Base-by-base conservation (phyloP, 2,329 filamentous ascomycete species). In the Sclerotiophoma versabilis region DNA sequence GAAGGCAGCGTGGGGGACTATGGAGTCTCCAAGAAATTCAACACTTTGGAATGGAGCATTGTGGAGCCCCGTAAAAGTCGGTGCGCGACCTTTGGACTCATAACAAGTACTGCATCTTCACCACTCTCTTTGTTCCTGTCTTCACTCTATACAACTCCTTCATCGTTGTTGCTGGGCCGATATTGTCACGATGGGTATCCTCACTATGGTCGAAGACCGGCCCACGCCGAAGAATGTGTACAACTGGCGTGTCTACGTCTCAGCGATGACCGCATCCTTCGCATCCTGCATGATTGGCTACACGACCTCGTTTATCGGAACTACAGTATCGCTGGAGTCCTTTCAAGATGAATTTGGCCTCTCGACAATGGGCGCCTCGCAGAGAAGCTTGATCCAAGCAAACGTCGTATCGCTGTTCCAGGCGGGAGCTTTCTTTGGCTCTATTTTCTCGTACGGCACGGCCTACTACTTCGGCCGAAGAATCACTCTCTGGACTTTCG, bases 401-500 rank as follows among this genome's bases (percentile, higher is more conserved):
- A 93, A 93, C 72, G 92, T 93, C 57, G 90, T 92, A 45, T 92
- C 88, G 22, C 84, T 89, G 48, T 93, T 91, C 77, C 91, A 93
- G 75, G 91, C 90, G 9, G 90, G 90, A 54, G 90, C 90, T 55
- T 93, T 95, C 78, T 93, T 93, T 64, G 91, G 91, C 44, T 85
- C 87, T 8, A 66, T 73, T 23, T 69, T 69, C 27, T 70, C 69
- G 4, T 92, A 89, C 63, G 81, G 79, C 8, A 82, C 84, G 27
- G 86, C 83, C 25, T 86, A 88, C 77, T 90, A 83, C 70, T 77
- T 88, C 58, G 90, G 90, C 23, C 83, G 90, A 19, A 84, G 84
- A 65, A 83, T 54, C 20, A 54, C 51, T 17, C 34, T 86, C 39
- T 89, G 87, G 69, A 76, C 81, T 2, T 48, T 82, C 27, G 62